Evolutionary conservation across 73 alveolate species (phyloP), one percentile per base, ranked within the genome.

Genomic region (Urostyla sp.): DNA sequence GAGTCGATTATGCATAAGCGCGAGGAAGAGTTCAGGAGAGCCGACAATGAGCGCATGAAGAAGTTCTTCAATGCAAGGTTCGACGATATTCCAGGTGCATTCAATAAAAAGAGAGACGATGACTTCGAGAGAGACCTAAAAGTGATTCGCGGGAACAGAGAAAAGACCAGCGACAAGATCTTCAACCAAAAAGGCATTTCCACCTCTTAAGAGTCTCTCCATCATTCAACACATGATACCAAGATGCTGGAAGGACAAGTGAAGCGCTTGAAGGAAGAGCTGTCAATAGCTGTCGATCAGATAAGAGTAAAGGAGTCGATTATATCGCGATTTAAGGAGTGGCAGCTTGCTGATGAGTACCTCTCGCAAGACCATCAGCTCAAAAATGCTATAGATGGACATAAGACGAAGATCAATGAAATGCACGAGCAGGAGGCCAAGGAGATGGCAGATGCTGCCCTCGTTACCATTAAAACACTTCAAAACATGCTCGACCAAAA

Each of bases 371-470:
- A 75, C 58, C 76, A 58, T 8, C 75, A 59, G 20, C 13, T 61
- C 18, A 76, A 72, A 35, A 86, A 76, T 23, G 79, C 52, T 18
- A 46, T 75, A 3, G 89, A 85, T 48, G 26, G 43, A n/a, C 49
- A 48, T 7, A 35, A 53, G 34, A 86, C 56, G 3, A 59, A 51
- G 21, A n/a, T 52, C 0, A 79, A 85, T 16, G 11, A 30, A 34
- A 57, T 75, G 48, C 83, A 61, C 40, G 93, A 75, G 55, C 23
- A 59, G 56, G 93, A 85, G 60, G 75, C 73, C 44, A 63, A 76
- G 48, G 93, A 75, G 37, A 91, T 95, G 73, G 97, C 99, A 8
- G 77, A 90, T 44, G 92, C 94, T 1, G 99, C 99, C 0, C 82
- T 84, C 74, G 75, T 87, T 61, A 95, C 93, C 51, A 91, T 95